Evolutionary conservation across 345 rosid genomes (phyloP), one percentile per base, ranked within the genome.

Genomic region (Conringia planisiliqua): DNA sequence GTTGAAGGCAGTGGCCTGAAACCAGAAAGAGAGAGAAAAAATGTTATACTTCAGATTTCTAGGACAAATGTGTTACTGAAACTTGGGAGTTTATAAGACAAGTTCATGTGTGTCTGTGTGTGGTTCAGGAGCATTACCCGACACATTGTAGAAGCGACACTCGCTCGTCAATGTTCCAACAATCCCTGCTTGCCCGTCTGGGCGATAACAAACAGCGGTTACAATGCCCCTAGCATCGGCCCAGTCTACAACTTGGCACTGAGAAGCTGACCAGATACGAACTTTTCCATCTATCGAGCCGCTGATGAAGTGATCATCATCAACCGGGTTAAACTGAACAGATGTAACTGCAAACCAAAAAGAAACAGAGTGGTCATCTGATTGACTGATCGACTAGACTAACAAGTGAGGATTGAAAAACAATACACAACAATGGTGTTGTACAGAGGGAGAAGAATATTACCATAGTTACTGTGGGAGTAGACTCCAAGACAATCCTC

Each of bases 271-370:
- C 97, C 97, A 92, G 32, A 90, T 88, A 38, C 97, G 91, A 65
- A 92, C 83, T 85, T 88, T 92, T 46, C 96, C 96, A 57, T 92
- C 97, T 72, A 92, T 86, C 7, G 97, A 92, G 52, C 97, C 96
- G 32, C 87, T 92, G 73, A 90, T 82, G 86, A 92, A 92, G 83
- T 80, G 76, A 68, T 84, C 81, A 68, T 87, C 87, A 78, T 92
- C 86, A 59, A 77, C 83, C 11, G 97, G 97, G 85, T 92, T 88
- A 75, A 92, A 92, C 68, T 92, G 96, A 64, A 88, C 88, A 24
- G 88, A 83, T 22, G 97, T 92, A 51, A 92, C 97, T 92, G 92
- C 78, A 84, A 32, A 24, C 10, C 26, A 17, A 2, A 22, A 24
- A 10, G n/a, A 24, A 22, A 12, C 7, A 35, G 10, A 36, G 12